Conservation (phyloP, 495 filamentous ascomycete genomes). For the Xylaria palmicola region DNA sequence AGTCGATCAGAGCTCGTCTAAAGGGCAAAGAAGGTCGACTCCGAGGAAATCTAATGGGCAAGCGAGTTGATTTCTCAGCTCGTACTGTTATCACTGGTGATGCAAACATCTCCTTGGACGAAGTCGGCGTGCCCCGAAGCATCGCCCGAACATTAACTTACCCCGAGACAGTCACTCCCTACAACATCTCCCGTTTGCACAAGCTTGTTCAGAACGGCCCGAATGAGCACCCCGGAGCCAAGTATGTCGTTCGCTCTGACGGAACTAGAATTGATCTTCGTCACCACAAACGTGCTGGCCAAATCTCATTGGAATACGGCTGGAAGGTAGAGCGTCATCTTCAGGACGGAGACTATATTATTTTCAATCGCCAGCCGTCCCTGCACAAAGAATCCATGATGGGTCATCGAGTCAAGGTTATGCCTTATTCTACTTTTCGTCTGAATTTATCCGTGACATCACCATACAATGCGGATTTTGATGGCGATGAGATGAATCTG, state of each 20-base stretch:
- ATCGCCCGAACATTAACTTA: slow-evolving; percentile 92
- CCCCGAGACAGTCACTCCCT: slow-evolving; percentile 94
- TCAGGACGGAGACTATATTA: slow-evolving; percentile 92
- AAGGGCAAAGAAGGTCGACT: slow-evolving; percentile 99
- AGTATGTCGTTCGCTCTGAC: slow-evolving; percentile 89
- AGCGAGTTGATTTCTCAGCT: slow-evolving; percentile 98
- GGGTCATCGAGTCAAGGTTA: slow-evolving; percentile 94
- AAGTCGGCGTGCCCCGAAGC: slow-evolving; percentile 90
- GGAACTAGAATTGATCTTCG: slow-evolving; percentile 92
- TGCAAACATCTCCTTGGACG: slow-evolving; percentile 90
- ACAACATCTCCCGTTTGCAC: slow-evolving; percentile 93
- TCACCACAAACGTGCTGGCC: slow-evolving; percentile 80
- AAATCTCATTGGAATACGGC: slow-evolving; percentile 84
- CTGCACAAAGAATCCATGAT: slow-evolving; percentile 99
- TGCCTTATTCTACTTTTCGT: slow-evolving; percentile 98
- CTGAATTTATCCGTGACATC: slow-evolving; percentile 96
- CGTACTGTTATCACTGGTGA: slow-evolving; percentile 99
- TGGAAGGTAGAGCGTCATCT: slow-evolving; percentile 99
- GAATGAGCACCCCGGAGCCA: slow-evolving; percentile 89
- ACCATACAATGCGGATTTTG: slow-evolving; percentile 99
- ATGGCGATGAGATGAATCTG: slow-evolving; percentile 99
- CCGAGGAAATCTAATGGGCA: slow-evolving; percentile 98
- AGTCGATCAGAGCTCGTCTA: slow-evolving; percentile 90
- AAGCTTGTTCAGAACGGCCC: slow-evolving; percentile 88
- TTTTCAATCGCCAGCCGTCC: slow-evolving; percentile 99